phyloP scores from a whole-genome alignment of 75 land plant genomes.

The Pinus taeda region DNA sequence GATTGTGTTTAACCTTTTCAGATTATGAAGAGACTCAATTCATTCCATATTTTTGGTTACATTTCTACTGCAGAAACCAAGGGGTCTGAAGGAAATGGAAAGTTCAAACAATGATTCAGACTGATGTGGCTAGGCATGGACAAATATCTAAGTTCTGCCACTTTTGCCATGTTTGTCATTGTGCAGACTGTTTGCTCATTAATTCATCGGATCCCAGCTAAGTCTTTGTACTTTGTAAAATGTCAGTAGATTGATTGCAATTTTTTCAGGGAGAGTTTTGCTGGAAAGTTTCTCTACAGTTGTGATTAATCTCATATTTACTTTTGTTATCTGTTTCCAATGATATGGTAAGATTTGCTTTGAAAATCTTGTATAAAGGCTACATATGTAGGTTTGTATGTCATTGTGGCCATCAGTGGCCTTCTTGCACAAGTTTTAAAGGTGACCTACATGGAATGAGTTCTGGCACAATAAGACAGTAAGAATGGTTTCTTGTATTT shows the following conservation, averaged over 20 bases:
- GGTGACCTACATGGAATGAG: background rate
- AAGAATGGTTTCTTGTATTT: background rate
- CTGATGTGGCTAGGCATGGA: constrained; percentile 2
- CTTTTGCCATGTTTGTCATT: background rate
- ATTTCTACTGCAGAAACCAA: too few species aligned
- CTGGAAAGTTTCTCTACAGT: constrained; percentile 1
- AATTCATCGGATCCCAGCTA: background rate
- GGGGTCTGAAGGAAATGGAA: constrained; percentile 31
- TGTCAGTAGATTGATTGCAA: constrained; percentile 1
- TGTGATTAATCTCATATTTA: background rate
- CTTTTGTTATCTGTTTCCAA: background rate
- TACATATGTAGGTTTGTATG: background rate
- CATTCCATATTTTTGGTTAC: background rate
- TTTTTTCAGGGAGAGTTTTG: background rate
- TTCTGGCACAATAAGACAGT: background rate
- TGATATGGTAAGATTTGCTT: background rate
- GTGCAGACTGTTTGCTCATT: background rate
- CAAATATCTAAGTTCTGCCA: background rate
- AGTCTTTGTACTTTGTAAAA: background rate
- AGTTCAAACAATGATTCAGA: constrained; percentile 43
- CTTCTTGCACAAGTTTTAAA: background rate
- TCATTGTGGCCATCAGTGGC: background rate
- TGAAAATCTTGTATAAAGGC: background rate
- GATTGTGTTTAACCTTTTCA: background rate
- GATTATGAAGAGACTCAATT: background rate